Evolutionary conservation across 2,329 filamentous ascomycete species (phyloP).

Genomic region (Sarocladium strictum): DNA sequence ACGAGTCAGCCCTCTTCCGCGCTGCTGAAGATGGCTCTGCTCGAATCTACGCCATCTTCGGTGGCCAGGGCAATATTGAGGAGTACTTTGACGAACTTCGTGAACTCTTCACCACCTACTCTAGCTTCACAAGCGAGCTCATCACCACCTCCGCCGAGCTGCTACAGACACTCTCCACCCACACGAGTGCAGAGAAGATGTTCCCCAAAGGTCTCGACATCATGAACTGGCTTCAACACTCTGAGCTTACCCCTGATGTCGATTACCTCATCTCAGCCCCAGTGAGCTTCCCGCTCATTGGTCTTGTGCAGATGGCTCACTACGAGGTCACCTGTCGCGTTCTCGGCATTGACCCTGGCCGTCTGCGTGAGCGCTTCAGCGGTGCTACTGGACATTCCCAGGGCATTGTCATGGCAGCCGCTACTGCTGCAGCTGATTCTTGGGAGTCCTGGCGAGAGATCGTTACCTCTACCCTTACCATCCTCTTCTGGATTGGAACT

Average conservation of each 20-base stretch:
- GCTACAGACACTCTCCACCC: slow-evolving; percentile 76
- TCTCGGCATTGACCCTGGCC: slow-evolving; percentile 81
- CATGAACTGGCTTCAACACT: slow-evolving; percentile 85
- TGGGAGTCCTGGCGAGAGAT: slow-evolving; percentile 90
- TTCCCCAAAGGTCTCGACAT: slow-evolving; percentile 97
- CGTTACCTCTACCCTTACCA: slow-evolving; percentile 73
- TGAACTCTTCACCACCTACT: slow-evolving; percentile 85
- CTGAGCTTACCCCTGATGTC: slow-evolving; percentile 83
- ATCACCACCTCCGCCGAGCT: slow-evolving; percentile 76
- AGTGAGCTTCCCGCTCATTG: slow-evolving; percentile 93
- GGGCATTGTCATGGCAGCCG: slow-evolving; percentile 88
- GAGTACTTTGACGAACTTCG: slow-evolving; percentile 98
- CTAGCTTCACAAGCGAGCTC: slow-evolving; percentile 82
- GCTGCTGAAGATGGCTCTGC: slow-evolving; percentile 80
- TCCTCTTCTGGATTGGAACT: slow-evolving; percentile 97
- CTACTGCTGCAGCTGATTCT: slow-evolving; percentile 81
- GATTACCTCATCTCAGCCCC: slow-evolving; percentile 93
- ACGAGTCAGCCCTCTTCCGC: slow-evolving; percentile 88
- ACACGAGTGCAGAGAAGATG: slow-evolving; percentile 85
- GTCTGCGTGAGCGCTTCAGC: slow-evolving; percentile 75
- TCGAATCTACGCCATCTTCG: slow-evolving; percentile 88
- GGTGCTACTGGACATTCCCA: slow-evolving; percentile 96
- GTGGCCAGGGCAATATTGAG: slow-evolving; percentile 97
- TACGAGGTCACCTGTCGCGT: slow-evolving; percentile 93
- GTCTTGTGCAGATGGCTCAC: slow-evolving; percentile 90